Conservation (phyloP, 257 asterid species). For the Anisodus acutangulus region DNA sequence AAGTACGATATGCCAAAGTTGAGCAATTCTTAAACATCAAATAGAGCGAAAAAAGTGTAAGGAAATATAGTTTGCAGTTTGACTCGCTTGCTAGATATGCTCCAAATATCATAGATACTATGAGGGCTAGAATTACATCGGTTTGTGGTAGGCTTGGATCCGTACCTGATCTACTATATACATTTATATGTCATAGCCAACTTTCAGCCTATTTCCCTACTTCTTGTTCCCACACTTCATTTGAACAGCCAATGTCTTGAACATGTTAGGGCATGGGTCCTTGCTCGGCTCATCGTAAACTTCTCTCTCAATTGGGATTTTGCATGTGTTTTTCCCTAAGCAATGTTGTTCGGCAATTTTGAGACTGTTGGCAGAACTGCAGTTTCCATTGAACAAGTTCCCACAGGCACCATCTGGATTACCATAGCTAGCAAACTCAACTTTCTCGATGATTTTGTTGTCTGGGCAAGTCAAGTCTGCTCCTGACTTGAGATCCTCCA, state of each 20-base stretch:
- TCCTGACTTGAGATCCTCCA: slow-evolving; percentile 44
- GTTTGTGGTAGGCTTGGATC: too few relatives aligned
- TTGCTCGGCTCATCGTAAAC: slow-evolving; percentile 43
- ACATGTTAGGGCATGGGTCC: slow-evolving; percentile 64
- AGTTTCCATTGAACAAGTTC: slow-evolving; percentile 48
- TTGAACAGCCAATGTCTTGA: slow-evolving; percentile 67
- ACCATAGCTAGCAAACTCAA: slow-evolving; percentile 76
- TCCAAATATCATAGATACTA: too few relatives aligned
- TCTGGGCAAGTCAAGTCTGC: slow-evolving; percentile 56
- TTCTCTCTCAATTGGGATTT: slow-evolving; percentile 59
- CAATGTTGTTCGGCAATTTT: slow-evolving; percentile 53
- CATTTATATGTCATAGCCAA: not conserved
- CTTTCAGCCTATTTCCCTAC: not conserved
- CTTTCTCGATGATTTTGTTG: slow-evolving; percentile 43
- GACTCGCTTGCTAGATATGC: too few relatives aligned
- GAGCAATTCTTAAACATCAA: too few relatives aligned
- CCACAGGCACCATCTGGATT: slow-evolving; percentile 76
- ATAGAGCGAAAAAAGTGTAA: too few relatives aligned
- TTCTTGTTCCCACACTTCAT: slow-evolving; percentile 52
- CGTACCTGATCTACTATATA: not conserved
- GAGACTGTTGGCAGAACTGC: slow-evolving; percentile 49
- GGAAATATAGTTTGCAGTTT: too few relatives aligned
- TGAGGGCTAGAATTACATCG: too few relatives aligned
- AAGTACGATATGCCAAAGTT: too few relatives aligned
- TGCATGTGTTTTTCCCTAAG: slow-evolving; percentile 66